phyloP scores from a whole-genome alignment of 768 basidiomycete species.

The Lactarius sp. region DNA sequence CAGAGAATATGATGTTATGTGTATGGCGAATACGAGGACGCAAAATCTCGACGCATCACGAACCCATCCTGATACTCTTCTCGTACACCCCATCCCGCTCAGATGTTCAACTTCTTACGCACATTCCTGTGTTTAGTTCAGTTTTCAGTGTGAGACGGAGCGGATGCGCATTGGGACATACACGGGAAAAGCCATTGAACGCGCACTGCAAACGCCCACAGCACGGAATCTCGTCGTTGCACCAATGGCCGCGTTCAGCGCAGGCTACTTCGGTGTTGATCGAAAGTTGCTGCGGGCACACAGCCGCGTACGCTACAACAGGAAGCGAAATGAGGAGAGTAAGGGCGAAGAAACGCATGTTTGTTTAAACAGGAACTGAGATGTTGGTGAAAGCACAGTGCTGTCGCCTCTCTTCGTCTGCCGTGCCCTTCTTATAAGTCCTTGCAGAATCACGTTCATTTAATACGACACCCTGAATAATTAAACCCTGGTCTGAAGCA shows the following conservation, averaged over 20 bases:
- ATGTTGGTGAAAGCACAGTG: too few relatives aligned
- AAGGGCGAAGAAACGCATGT: slow-evolving; percentile 2
- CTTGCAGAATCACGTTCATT: neutral
- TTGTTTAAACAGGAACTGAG: neutral
- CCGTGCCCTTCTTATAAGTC: neutral
- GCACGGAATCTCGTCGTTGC: neutral
- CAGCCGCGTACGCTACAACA: slow-evolving; percentile 2
- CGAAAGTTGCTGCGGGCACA: neutral
- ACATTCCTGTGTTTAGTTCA: neutral
- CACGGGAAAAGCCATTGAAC: neutral
- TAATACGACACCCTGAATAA: neutral
- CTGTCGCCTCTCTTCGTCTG: neutral
- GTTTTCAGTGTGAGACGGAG: neutral
- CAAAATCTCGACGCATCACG: too few relatives aligned
- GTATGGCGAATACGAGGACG: too few relatives aligned
- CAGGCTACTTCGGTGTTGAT: neutral
- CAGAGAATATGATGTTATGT: too few relatives aligned
- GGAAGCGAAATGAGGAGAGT: neutral
- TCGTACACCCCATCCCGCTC: neutral
- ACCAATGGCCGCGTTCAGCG: neutral
- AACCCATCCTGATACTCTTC: neutral
- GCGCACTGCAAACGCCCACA: neutral
- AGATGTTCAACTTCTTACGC: neutral
- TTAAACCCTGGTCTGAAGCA: neutral
- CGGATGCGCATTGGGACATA: neutral